phyloP scores from a whole-genome alignment of 2,329 filamentous ascomycete species.

The Cladosporium phlei region DNA sequence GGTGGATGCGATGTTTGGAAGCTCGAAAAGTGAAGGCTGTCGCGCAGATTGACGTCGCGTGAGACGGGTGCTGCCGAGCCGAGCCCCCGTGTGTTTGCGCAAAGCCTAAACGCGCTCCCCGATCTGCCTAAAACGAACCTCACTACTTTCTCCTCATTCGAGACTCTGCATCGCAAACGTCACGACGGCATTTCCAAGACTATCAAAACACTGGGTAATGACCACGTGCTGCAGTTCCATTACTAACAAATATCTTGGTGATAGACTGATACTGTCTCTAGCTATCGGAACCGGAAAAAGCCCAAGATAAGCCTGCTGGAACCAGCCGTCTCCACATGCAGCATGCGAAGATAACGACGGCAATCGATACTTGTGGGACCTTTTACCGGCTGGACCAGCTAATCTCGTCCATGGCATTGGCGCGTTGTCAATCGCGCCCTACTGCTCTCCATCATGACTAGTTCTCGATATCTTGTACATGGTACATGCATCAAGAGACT shows the following conservation, averaged over 20 bases:
- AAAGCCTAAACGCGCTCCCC: no score
- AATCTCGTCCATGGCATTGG: conserved; percentile 3
- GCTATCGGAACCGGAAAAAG: no score
- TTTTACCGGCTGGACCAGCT: neutral
- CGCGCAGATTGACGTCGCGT: neutral
- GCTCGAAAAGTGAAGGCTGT: conserved; percentile 10
- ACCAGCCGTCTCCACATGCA: conserved; percentile 5
- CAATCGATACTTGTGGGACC: no score
- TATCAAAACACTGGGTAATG: neutral
- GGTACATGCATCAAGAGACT: conserved; percentile 1
- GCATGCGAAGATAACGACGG: conserved; percentile 2
- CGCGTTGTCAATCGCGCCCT: no score
- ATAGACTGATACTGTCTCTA: no score
- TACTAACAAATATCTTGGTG: no score
- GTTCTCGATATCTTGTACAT: neutral
- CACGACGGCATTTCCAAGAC: no score
- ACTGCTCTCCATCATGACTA: neutral
- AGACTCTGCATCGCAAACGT: no score
- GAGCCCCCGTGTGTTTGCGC: no score
- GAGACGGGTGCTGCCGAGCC: neutral
- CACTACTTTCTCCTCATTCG: neutral
- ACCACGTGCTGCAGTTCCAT: conserved; percentile 1
- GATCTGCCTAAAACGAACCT: no score
- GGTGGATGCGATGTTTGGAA: conserved; percentile 2
- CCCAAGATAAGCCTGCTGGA: neutral